phyloP scores from a whole-genome alignment of 1,284 basidiomycete genomes.

The Amylostereum areolatum region DNA sequence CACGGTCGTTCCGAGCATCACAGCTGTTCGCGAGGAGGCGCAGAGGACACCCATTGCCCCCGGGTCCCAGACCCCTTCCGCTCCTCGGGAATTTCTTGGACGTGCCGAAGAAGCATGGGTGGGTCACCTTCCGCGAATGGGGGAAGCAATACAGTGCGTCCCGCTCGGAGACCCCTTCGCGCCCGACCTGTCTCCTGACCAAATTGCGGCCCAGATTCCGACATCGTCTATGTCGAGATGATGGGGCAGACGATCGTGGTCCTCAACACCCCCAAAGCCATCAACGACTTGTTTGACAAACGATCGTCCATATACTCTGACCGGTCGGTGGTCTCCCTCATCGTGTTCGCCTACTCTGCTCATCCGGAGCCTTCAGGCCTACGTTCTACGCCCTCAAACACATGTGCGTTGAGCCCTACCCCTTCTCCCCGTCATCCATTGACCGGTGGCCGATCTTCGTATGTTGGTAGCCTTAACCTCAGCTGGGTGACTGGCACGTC shows the following conservation, averaged over 20 bases:
- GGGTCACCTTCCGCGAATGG: conserved; percentile 16
- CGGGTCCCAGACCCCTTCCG: conserved; percentile 18
- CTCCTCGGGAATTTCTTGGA: conserved; percentile 20
- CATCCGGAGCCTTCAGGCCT: no score
- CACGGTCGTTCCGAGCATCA: background rate
- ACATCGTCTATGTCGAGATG: conserved; percentile 16
- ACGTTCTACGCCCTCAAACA: no score
- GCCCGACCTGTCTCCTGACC: background rate
- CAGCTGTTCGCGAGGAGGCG: background rate
- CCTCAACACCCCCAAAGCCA: conserved; percentile 13
- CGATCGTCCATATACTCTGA: conserved; percentile 19
- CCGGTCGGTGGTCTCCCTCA: conserved; percentile 8
- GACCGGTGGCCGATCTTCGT: no score
- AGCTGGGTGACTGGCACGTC: background rate
- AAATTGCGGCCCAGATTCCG: conserved; percentile 9
- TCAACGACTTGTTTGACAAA: conserved; percentile 17
- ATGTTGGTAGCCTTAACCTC: background rate
- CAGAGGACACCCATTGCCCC: conserved; percentile 11
- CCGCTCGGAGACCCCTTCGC: background rate
- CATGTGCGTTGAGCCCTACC: no score
- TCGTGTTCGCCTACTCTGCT: no score
- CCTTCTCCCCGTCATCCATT: no score
- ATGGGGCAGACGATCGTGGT: conserved; percentile 14
- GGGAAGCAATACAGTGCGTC: conserved; percentile 16
- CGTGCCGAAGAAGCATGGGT: conserved; percentile 8